Evolutionary conservation across 2,329 filamentous ascomycete genomes (phyloP).

Genomic region (Stenocarpella maydis): DNA sequence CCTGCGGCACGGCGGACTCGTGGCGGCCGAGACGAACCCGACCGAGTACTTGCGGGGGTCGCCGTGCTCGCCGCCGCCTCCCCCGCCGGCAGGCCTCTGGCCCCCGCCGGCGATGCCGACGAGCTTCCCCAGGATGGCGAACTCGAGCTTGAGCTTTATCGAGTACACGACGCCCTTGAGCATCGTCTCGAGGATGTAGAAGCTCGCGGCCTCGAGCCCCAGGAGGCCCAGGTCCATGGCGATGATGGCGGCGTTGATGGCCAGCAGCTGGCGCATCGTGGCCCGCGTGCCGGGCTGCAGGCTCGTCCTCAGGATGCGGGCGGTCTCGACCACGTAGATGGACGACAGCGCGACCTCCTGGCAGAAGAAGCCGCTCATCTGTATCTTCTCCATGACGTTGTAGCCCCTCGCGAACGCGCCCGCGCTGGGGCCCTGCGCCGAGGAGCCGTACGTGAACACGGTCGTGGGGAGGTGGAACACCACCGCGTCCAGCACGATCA

Average conservation of each 20-base stretch:
- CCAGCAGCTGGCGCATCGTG: conserved; percentile 25
- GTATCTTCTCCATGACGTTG: conserved; percentile 29
- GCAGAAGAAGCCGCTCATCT: conserved; percentile 28
- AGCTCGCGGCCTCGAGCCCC: conserved; percentile 10
- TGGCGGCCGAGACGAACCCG: not conserved
- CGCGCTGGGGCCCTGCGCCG: not conserved
- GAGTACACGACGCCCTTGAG: conserved; percentile 31
- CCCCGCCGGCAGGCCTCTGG: not conserved
- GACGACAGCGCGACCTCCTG: conserved; percentile 19
- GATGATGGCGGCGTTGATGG: conserved; percentile 24
- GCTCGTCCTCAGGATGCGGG: not conserved
- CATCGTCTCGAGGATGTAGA: conserved; percentile 30
- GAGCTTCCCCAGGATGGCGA: conserved; percentile 23
- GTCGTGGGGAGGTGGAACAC: conserved; percentile 24
- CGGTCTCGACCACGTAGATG: conserved; percentile 27
- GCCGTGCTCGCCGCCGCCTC: not conserved
- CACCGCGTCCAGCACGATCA: conserved; percentile 14
- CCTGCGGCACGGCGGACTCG: not conserved
- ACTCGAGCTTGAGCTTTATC: conserved; percentile 26
- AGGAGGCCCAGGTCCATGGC: conserved; percentile 14
- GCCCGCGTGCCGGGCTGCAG: conserved; percentile 25
- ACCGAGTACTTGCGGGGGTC: conserved; percentile 27
- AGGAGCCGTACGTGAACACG: conserved; percentile 25
- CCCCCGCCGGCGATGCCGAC: conserved; percentile 9
- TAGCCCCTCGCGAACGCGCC: conserved; percentile 10